Conservation (phyloP, 75 land plant species). For the Cupressus sempervirens region DNA sequence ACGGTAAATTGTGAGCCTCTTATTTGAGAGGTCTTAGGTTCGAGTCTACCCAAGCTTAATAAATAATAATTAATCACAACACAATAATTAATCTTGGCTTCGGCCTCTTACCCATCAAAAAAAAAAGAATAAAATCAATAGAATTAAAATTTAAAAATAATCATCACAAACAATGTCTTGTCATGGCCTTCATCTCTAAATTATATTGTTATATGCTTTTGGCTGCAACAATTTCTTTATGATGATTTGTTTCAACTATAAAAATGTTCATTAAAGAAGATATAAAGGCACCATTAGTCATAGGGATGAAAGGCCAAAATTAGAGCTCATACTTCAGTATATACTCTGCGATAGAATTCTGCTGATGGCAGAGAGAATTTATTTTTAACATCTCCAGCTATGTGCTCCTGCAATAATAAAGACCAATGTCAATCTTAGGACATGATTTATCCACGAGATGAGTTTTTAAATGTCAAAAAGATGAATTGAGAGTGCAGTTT, state of each 20-base stretch:
- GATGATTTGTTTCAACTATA: not conserved
- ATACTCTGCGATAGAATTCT: conserved; percentile 6
- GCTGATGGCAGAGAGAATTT: not conserved
- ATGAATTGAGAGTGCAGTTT: not conserved
- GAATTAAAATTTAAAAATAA: too few species aligned
- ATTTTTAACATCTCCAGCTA: not conserved
- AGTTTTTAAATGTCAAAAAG: not conserved
- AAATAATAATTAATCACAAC: too few species aligned
- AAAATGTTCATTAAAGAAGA: not conserved
- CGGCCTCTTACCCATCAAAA: too few species aligned
- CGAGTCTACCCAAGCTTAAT: too few species aligned
- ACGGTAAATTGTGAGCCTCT: too few species aligned
- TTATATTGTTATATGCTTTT: not conserved
- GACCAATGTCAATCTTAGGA: not conserved
- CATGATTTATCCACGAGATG: not conserved
- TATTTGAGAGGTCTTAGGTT: too few species aligned
- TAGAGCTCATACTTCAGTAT: conserved; percentile 6
- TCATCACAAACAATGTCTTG: not conserved
- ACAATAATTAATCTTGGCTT: too few species aligned
- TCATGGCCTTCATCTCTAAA: not conserved
- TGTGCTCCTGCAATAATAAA: not conserved
- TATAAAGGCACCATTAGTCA: not conserved
- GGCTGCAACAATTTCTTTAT: not conserved
- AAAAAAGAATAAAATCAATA: too few species aligned
- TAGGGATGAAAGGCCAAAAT: not conserved